Conservation (phyloP, 306 rosid species). For the Pyrus pyrifolia region DNA sequence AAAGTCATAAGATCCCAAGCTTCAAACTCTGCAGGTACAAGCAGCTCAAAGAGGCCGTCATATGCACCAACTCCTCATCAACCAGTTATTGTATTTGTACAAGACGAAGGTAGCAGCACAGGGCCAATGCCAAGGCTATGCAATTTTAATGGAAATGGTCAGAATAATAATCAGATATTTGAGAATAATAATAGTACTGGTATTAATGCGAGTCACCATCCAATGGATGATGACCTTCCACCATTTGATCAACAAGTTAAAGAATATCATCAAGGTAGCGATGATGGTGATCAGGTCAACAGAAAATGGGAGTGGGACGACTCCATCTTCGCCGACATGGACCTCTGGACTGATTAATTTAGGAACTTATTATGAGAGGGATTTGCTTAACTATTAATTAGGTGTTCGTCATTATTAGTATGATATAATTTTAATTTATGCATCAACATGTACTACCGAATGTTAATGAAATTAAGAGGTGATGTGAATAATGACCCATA, state of each 20-base stretch:
- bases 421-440: no score
- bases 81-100: not conserved
- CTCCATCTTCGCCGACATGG: conserved; percentile 31
- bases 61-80: not conserved
- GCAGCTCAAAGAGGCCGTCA: conserved; percentile 7
- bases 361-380: not conserved
- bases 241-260: conserved; percentile 24
- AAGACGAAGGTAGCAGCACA: not conserved
- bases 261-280: conserved; percentile 15
- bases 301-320: conserved; percentile 53
- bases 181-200: conserved; percentile 3
- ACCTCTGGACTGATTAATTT: conserved; percentile 21
- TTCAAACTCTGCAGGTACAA: conserved; percentile 9
- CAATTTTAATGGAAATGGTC: not conserved
- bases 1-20: conserved; percentile 20
- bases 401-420: no score
- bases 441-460: no score
- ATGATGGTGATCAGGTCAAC: conserved; percentile 21
- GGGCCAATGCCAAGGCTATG: not conserved
- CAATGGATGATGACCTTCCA: conserved; percentile 28
- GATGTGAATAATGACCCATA: no score
- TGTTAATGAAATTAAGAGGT: no score
- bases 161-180: conserved; percentile 6
- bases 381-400: not conserved
- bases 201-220: conserved; percentile 12